Evolutionary conservation across 495 filamentous ascomycete species (phyloP), one percentile per base, ranked within the genome.

Genomic region (Neurospora sp.): DNA sequence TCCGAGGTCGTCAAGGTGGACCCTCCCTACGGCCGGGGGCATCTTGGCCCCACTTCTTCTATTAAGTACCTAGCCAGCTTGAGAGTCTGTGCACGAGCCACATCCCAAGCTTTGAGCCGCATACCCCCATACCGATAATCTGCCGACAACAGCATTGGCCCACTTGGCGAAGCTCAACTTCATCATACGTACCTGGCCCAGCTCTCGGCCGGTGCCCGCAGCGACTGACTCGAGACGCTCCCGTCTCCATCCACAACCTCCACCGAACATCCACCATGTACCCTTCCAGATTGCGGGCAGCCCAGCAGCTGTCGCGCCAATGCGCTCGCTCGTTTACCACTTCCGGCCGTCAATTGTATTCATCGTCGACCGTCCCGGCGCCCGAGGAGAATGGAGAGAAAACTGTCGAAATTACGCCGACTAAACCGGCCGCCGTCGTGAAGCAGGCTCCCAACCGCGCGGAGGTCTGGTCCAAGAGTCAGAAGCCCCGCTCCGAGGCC

Each of bases 401-500:
- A 27, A 65, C 53, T 37, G 53, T 65, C 22, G 53, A 65, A 31
- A 35, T 65, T 18, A 65, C 53, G 53, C 53, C 53, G 27, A 65
- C 70, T 4, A 70, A 42, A 12, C 81, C 68, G 89, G 92, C 82
- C 81, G 85, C 72, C 79, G 84, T 79, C 85, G 89, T 86, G 68
- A 82, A 87, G 78, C 96, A 99, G 84, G 93, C 96, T 31, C 96
- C 96, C 27, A 98, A 99, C 85, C 89, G 94, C 42, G 82, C 85
- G 59, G 87, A 81, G 31, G 86, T 92, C 72, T 99, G 96, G 96
- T 91, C 92, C 44, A 81, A 88, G 75, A 94, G 87, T 83, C 96
- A 99, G 87, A 87, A 88, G 80, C 91, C 93, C 18, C 86, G 95
- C 73, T 86, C 86, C 69, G 79, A 87, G 81, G 96, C 92, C 20